Conservation (phyloP, 2,329 filamentous ascomycete genomes). For the Cercospora zeae-maydis region DNA sequence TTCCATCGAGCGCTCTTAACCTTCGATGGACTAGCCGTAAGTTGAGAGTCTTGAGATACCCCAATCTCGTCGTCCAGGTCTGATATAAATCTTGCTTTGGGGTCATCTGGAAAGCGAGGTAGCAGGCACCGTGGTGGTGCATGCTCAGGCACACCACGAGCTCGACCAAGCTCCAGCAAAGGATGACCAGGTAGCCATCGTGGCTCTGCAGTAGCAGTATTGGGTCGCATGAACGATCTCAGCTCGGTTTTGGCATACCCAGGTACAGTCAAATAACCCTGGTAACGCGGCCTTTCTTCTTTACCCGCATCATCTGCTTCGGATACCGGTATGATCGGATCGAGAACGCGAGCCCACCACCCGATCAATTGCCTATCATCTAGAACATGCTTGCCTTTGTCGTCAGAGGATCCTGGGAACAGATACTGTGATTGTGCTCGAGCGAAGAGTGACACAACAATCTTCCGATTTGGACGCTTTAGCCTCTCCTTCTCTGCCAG, state of each 20-base stretch:
- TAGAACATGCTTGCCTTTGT: constrained; percentile 80
- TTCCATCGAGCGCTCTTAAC: constrained; percentile 69
- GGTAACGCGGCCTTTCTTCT: constrained; percentile 43
- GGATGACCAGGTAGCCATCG: constrained; percentile 62
- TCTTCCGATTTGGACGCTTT: constrained; percentile 37
- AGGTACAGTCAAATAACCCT: constrained; percentile 81
- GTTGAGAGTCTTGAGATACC: constrained; percentile 26
- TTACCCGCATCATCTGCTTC: constrained; percentile 4
- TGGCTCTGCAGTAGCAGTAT: constrained; percentile 20
- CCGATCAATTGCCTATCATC: constrained; percentile 85
- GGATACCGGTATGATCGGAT: constrained; percentile 61
- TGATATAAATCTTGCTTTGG: constrained; percentile 82
- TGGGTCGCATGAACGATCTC: constrained; percentile 66
- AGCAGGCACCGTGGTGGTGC: constrained; percentile 77
- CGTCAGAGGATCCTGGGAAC: constrained; percentile 86
- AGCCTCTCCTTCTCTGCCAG: constrained; percentile 62
- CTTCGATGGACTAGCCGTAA: constrained; percentile 41
- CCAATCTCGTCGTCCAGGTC: constrained; percentile 76
- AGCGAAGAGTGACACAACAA: constrained; percentile 86
- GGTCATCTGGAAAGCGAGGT: constrained; percentile 90
- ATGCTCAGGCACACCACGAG: constrained; percentile 45
- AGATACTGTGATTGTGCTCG: constrained; percentile 90
- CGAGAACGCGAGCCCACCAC: constrained; percentile 91
- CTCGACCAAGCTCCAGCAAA: constrained; percentile 67
- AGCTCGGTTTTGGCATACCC: constrained; percentile 81